Base-by-base conservation (phyloP, 2,329 filamentous ascomycete genomes). In the Cladophialophora carrionii region DNA sequence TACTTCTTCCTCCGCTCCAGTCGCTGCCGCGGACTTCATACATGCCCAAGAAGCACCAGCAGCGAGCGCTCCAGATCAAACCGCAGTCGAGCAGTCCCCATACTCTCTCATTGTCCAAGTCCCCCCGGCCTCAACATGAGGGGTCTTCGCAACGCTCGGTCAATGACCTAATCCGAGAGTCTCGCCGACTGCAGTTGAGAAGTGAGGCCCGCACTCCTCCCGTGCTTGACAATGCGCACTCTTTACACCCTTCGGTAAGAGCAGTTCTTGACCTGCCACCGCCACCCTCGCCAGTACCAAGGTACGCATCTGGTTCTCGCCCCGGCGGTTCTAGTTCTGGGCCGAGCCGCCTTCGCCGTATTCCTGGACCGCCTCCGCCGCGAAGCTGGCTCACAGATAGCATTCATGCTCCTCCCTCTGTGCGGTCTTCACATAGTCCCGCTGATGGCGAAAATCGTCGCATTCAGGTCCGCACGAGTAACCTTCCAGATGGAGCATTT, bases 21-120 rank as follows among this genome's bases (percentile, higher is more conserved):
- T 43, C 17, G 37, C 37, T 2, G 22, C 31, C 5, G 52, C 52
- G 17, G 4, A 54, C 29, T 34, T 29, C 52, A 62, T 69, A 65
- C 46, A 82, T 82, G 80, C 79, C 80, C 71, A 82, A 81, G 74
- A 82, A 82, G 72, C 76, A 79, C 72, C 75, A 67, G 24, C 62
- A 75, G 60, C 77, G 75, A 48, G 68, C 71, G 29, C 69, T 76
- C 24, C 74, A 75, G 57, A 71, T 74, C 55, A 82, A 81, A 64
- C 79, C 80, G 37, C 71, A 71, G 41, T 76, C 71, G 55, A 76
- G 76, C 20, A 74, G 75, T 49, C 80, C 81, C 66, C 78, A 76
- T 55, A 76, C 78, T 4, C 72, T 79, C 34, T 67, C 67, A 22
- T 74, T 75, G 2, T 77, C 74, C 17, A 71, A 69, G 68, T 67